Evolutionary conservation across 371 early-diverging fungal genomes (phyloP).

Genomic region (Lichtheimia ornata): DNA sequence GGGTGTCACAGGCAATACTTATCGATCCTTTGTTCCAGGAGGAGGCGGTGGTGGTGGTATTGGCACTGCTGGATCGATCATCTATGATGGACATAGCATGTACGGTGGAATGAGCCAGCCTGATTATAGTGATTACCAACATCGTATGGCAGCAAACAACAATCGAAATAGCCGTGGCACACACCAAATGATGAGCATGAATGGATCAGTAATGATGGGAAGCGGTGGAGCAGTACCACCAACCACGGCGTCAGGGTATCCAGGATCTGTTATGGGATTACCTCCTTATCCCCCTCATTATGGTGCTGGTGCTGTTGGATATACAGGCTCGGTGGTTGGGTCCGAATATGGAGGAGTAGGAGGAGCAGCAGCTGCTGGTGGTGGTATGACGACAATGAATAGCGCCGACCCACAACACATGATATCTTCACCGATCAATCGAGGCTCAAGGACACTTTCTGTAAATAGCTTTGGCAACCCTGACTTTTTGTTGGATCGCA

Average conservation of each 20-base stretch:
- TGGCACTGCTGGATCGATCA: constrained; percentile 29
- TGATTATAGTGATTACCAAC: too few species aligned
- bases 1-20: constrained; percentile 43
- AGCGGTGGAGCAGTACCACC: too few species aligned
- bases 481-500: constrained; percentile 13
- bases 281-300: too few species aligned
- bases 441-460: constrained; percentile 37
- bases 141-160: too few species aligned
- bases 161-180: background rate
- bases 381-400: too few species aligned
- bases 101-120: constrained; percentile 37
- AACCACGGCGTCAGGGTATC: too few species aligned
- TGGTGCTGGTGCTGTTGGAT: constrained; percentile 10
- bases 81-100: constrained; percentile 43
- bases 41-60: constrained; percentile 17
- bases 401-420: constrained; percentile 9
- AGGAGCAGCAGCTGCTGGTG: too few species aligned
- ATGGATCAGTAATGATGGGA: too few species aligned
- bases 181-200: too few species aligned
- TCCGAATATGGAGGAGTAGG: constrained; percentile 20
- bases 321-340: constrained; percentile 19
- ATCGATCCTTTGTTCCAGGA: constrained; percentile 36
- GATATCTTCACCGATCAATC: constrained; percentile 27
- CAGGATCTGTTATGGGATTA: too few species aligned
- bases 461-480: constrained; percentile 40